Percentiles rank a stretch among this genome's conserved stretches.
phyloP scores from a whole-genome alignment of 495 filamentous ascomycete genomes.

The Xylaria telfairii region DNA sequence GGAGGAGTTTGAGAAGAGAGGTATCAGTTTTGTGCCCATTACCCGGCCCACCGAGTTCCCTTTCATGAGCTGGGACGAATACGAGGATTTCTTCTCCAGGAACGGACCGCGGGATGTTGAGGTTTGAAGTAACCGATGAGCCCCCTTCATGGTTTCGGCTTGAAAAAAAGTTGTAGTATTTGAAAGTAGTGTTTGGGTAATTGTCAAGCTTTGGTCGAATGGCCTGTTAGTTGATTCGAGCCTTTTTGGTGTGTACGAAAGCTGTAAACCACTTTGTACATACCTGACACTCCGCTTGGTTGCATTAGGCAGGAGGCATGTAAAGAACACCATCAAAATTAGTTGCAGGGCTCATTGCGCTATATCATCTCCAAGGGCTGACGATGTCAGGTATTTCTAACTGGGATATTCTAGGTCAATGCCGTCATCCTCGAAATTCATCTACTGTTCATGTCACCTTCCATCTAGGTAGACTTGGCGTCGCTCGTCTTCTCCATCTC shows the following conservation, averaged over 20 bases:
- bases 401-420: neutral
- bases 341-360: neutral
- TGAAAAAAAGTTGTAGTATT: neutral
- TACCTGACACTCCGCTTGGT: neutral
- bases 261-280: neutral
- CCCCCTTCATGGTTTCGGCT: neutral
- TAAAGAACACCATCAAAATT: neutral
- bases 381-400: neutral
- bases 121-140: neutral
- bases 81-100: slow-evolving; percentile 50
- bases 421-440: neutral
- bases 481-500: neutral
- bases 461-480: neutral
- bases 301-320: neutral
- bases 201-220: neutral
- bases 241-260: neutral
- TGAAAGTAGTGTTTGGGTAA: neutral
- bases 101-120: slow-evolving; percentile 55
- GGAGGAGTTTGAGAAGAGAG: slow-evolving; percentile 54
- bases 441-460: neutral
- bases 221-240: neutral
- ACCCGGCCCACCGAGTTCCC: slow-evolving; percentile 56
- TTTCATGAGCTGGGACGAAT: slow-evolving; percentile 54
- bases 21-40: slow-evolving; percentile 56
- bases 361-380: neutral